These are phyloP conservation scores for Epichloe bromicola DNA, from an alignment of 2,329 filamentous ascomycete genomes.

Conservation along the genomic window DNA sequence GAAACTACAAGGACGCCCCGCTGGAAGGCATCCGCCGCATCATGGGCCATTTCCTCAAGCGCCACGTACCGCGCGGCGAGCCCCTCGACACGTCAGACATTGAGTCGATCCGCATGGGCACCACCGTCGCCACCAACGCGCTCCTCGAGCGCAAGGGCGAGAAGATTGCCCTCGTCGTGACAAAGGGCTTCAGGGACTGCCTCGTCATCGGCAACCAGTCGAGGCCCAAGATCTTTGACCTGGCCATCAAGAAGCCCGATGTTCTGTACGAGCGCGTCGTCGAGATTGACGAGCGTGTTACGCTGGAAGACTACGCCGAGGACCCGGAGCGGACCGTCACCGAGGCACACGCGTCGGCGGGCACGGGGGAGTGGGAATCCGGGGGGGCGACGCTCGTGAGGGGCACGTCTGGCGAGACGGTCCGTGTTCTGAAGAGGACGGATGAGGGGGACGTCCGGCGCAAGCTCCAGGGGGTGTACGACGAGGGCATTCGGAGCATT, in stretches of 20 bases:
- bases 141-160: slow-evolving; percentile 65
- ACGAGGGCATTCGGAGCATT: slow-evolving; percentile 39
- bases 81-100: slow-evolving; percentile 22
- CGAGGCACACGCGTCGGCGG: slow-evolving; percentile 38
- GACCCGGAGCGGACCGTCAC: slow-evolving; percentile 36
- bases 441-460: slow-evolving; percentile 38
- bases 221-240: slow-evolving; percentile 59
- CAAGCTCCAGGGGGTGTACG: slow-evolving; percentile 47
- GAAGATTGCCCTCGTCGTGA: slow-evolving; percentile 55
- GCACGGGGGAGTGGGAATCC: slow-evolving; percentile 26
- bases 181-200: slow-evolving; percentile 60
- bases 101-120: slow-evolving; percentile 69
- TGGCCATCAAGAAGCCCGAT: slow-evolving; percentile 54
- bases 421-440: slow-evolving; percentile 51
- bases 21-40: slow-evolving; percentile 54
- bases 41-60: slow-evolving; percentile 20
- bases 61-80: slow-evolving; percentile 20
- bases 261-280: slow-evolving; percentile 57
- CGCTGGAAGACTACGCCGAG: slow-evolving; percentile 60
- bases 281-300: slow-evolving; percentile 64
- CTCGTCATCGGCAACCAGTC: slow-evolving; percentile 63
- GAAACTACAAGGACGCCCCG: slow-evolving; percentile 61
- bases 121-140: slow-evolving; percentile 66
- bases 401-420: slow-evolving; percentile 54
- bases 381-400: slow-evolving; percentile 46